Conservation (phyloP, 2,329 filamentous ascomycete species). For the Botrytis tulipae region DNA sequence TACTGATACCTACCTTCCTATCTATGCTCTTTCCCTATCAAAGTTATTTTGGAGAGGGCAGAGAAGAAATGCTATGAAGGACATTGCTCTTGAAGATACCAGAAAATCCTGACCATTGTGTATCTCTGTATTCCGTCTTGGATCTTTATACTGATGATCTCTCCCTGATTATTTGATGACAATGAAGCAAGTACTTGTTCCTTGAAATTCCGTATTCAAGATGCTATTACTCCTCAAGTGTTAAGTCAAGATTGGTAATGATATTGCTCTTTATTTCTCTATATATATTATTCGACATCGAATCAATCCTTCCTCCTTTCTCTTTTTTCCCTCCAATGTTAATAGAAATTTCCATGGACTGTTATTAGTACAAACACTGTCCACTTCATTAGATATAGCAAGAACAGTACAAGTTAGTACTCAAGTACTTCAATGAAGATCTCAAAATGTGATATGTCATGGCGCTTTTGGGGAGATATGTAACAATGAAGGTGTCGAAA, state of each 20-base stretch:
- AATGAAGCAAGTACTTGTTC: not conserved
- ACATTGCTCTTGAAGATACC: not conserved
- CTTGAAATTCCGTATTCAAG: not conserved
- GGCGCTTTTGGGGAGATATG: conserved; percentile 13
- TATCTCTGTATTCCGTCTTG: not conserved
- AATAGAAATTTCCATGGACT: not conserved
- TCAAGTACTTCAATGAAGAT: conserved; percentile 5
- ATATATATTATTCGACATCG: not conserved
- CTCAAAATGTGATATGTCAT: conserved; percentile 10
- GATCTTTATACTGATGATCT: not conserved
- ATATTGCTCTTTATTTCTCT: not conserved
- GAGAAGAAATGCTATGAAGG: not conserved
- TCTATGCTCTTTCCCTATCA: not conserved
- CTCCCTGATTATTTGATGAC: not conserved
- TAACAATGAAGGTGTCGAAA: conserved; percentile 14
- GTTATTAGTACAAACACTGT: not conserved
- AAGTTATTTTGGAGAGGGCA: not conserved
- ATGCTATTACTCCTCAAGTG: not conserved
- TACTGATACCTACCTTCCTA: not conserved
- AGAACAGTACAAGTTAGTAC: not conserved
- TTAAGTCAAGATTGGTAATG: not conserved
- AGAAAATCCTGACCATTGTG: not conserved
- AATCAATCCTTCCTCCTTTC: not conserved
- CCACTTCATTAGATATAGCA: conserved; percentile 3
- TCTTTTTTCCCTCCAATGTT: not conserved